Evolutionary conservation across 176 grass and related monocot species (phyloP), one percentile per base, ranked within the genome.

Genomic region (Themeda triandra): DNA sequence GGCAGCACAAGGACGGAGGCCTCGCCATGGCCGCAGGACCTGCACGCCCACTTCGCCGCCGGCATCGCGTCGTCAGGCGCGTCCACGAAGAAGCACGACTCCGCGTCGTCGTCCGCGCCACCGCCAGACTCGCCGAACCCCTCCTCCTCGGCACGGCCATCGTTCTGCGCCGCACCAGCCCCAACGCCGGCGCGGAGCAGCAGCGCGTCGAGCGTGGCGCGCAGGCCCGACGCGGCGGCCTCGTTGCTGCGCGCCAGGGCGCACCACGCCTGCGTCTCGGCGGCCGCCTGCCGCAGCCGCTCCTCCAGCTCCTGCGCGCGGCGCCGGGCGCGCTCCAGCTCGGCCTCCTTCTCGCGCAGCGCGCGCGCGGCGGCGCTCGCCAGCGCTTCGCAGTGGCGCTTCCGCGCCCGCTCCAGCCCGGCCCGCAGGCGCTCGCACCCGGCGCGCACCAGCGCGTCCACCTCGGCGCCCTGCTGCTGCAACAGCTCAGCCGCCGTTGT

Each of bases 221-320:
- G 87, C 24, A 92, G 82, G 31, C 73, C 78, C 0, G 73, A 17
- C 2, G 75, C 89, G 32, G 80, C 46, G 44, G 82, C 78, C 85
- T 95, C 92, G 75, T 86, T 86, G 63, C 84, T 86, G 35, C 84
- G 91, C 14, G 87, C 92, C 3, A 88, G 39, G 54, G 54, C 84
- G 58, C 88, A 77, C 92, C 92, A 94, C 49, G 82, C 72, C 77
- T 83, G 82, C 64, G 51, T 67, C 87, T 94, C 92, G 24, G 84
- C 79, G 8, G 80, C 84, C 63, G 74, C 32, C 66, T 84, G 90
- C 46, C 71, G 56, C 1, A 95, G 28, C 24, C 78, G 72, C 33
- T 88, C 87, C 86, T 90, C 89, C 1, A 94, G 82, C 62, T 88
- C 87, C 0, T 53, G 83, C 12, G 76, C 80, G 5, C 62, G 72